Conservation (phyloP, 1,284 basidiomycete species). For the Entoloma clypeatum region DNA sequence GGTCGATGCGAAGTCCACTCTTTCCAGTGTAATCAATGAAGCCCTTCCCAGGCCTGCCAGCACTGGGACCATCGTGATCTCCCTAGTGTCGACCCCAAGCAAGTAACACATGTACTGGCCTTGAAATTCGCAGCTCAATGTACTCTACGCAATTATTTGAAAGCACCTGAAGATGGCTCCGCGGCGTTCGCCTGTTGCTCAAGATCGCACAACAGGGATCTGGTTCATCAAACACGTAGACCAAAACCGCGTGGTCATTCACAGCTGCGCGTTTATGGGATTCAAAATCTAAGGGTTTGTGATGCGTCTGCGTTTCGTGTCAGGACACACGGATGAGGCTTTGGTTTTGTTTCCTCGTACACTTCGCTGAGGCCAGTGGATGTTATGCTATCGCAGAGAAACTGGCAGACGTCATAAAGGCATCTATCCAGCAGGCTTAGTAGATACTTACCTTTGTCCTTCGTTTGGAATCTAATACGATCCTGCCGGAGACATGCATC, state of each 20-base stretch:
- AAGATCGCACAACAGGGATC: conserved; percentile 49
- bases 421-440: too few relatives aligned
- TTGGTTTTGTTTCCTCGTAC: neutral
- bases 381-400: conserved; percentile 63
- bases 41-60: conserved; percentile 33
- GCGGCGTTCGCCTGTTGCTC: conserved; percentile 49
- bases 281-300: conserved; percentile 48
- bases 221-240: conserved; percentile 31
- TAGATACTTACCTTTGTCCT: too few relatives aligned
- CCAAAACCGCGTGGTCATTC: conserved; percentile 44
- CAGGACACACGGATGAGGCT: conserved; percentile 57
- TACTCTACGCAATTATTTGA: conserved; percentile 46
- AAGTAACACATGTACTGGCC: conserved; percentile 6
- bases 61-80: conserved; percentile 35
- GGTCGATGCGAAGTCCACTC: conserved; percentile 18
- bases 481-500: too few relatives aligned
- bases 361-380: conserved; percentile 44
- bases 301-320: conserved; percentile 61
- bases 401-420: conserved; percentile 57
- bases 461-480: too few relatives aligned
- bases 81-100: conserved; percentile 45
- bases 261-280: conserved; percentile 35
- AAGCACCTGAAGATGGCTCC: conserved; percentile 53
- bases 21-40: neutral
- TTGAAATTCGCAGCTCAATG: neutral